These are phyloP conservation scores for Coemansia sp. DNA, from an alignment of 192 early-diverging fungal species.

Conservation along the genomic window DNA sequence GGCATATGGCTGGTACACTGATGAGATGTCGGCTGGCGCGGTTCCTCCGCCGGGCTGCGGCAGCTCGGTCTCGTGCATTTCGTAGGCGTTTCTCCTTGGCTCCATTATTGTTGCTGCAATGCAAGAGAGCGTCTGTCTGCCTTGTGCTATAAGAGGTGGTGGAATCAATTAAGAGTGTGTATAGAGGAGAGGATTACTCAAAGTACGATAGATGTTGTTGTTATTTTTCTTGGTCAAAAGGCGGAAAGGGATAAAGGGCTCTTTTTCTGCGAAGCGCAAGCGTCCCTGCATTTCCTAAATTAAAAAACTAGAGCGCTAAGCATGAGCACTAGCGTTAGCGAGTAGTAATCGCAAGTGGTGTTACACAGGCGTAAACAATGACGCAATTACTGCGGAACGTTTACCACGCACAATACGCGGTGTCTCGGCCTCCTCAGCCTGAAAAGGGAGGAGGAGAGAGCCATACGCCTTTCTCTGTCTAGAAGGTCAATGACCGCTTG, in stretches of 20 bases:
- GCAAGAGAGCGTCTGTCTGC: no score
- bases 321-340: background rate
- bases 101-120: background rate
- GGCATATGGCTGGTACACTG: conserved; percentile 37
- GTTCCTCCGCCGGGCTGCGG: background rate
- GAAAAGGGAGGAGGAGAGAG: background rate
- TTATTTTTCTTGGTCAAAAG: no score
- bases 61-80: background rate
- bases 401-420: background rate
- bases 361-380: background rate
- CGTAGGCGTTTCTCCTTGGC: conserved; percentile 6
- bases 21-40: conserved; percentile 25
- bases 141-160: no score
- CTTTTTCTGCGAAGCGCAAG: no score
- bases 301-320: no score
- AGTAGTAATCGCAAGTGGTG: background rate
- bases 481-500: conserved; percentile 75
- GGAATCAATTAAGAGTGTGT: no score
- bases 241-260: no score
- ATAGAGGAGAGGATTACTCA: no score
- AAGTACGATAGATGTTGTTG: no score
- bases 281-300: no score
- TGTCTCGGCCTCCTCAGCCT: no score
- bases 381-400: background rate
- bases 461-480: background rate